Evolutionary conservation across 2,329 filamentous ascomycete species (phyloP).

Genomic region (Penicillium sp.): DNA sequence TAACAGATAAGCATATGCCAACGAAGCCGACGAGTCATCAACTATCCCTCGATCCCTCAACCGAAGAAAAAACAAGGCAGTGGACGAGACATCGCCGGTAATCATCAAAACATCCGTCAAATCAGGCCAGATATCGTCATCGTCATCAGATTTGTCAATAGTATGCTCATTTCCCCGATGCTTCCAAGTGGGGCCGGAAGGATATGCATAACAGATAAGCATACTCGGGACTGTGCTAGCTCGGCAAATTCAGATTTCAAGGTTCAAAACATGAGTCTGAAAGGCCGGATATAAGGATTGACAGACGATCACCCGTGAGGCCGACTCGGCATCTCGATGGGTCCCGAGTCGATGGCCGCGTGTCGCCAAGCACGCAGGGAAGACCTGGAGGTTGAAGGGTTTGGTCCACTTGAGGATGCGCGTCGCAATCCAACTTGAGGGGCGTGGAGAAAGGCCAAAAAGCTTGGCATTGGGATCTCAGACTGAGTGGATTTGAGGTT

Average conservation of each 20-base stretch:
- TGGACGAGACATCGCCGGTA: not conserved
- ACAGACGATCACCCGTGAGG: slow-evolving; percentile 8
- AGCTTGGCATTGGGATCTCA: slow-evolving; percentile 5
- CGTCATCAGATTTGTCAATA: not conserved
- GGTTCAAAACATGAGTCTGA: not conserved
- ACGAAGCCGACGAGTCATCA: not conserved
- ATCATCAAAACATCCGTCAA: not conserved
- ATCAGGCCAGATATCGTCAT: not conserved
- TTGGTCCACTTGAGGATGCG: not conserved
- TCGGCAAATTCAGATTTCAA: not conserved
- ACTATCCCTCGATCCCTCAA: not conserved
- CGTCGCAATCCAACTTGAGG: slow-evolving; percentile 3
- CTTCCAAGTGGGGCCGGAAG: not conserved
- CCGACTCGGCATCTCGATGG: slow-evolving; percentile 1
- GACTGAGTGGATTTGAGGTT: not conserved
- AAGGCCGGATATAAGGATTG: not conserved
- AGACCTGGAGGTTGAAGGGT: not conserved
- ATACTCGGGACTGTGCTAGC: not conserved
- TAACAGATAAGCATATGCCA: not conserved
- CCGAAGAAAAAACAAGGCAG: not conserved
- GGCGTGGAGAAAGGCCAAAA: not conserved
- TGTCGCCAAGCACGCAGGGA: slow-evolving; percentile 10
- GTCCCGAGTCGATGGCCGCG: slow-evolving; percentile 1
- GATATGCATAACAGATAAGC: slow-evolving; percentile 4
- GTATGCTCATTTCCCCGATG: not conserved